These are phyloP conservation scores for Aegilops umbellulata DNA, from an alignment of 176 grass and related monocot species.

Conservation along the genomic window DNA sequence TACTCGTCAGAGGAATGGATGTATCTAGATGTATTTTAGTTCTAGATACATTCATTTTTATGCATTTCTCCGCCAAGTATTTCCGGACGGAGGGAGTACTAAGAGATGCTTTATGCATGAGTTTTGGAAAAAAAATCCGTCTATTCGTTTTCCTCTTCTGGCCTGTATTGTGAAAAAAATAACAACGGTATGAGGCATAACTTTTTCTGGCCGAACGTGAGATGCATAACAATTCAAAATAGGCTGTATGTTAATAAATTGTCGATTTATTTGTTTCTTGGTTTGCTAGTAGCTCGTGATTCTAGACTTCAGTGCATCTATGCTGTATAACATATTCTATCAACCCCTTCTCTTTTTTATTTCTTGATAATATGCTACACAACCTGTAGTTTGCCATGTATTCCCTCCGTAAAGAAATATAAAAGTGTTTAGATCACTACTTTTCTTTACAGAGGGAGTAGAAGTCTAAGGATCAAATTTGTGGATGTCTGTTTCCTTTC, in stretches of 20 bases:
- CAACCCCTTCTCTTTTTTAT: neutral
- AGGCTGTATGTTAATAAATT: no score
- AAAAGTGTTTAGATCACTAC: no score
- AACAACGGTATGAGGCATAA: neutral
- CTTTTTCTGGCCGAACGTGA: neutral
- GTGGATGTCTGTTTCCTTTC: neutral
- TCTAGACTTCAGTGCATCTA: neutral
- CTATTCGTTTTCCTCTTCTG: neutral
- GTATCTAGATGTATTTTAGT: no score
- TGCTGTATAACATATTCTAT: neutral
- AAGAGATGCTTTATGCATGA: neutral
- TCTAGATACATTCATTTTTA: no score
- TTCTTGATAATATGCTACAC: neutral
- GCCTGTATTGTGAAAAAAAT: neutral
- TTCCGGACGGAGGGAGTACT: no score
- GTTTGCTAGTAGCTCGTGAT: neutral
- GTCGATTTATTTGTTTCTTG: neutral
- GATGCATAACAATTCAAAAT: neutral
- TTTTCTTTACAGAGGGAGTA: no score
- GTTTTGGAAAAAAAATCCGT: neutral
- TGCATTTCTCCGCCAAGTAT: no score
- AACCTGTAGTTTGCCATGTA: neutral
- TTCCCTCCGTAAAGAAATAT: no score
- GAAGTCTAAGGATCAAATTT: neutral
- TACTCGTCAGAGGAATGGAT: no score